Conservation (phyloP, 2,329 filamentous ascomycete species). For the Xylaria digitata region DNA sequence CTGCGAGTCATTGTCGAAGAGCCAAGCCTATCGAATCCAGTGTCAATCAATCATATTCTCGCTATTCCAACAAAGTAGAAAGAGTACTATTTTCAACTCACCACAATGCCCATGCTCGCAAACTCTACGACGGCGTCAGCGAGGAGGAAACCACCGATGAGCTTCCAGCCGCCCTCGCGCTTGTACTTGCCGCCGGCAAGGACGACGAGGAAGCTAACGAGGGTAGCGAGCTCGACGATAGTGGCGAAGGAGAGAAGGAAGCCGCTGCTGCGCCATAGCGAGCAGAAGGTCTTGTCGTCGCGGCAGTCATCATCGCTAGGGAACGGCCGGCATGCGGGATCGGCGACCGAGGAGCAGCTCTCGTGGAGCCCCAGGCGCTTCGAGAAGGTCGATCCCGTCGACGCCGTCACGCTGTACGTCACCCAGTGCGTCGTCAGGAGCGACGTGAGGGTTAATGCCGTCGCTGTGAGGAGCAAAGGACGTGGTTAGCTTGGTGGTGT, state of each 20-base stretch:
- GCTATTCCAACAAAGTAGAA: neutral
- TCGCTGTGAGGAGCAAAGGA: conserved; percentile 61
- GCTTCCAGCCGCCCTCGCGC: conserved; percentile 84
- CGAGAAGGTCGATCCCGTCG: conserved; percentile 59
- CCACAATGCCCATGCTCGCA: conserved; percentile 83
- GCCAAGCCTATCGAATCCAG: conserved; percentile 70
- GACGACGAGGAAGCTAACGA: conserved; percentile 84
- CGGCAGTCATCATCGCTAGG: conserved; percentile 75
- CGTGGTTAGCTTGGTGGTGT: conserved; percentile 48
- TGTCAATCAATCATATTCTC: neutral
- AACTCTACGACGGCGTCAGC: conserved; percentile 77
- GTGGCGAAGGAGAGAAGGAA: conserved; percentile 89
- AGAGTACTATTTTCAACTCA: too few species aligned
- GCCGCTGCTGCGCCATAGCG: conserved; percentile 88
- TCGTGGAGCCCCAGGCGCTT: conserved; percentile 82
- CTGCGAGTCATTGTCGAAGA: conserved; percentile 84
- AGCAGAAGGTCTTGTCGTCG: conserved; percentile 82
- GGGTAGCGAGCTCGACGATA: conserved; percentile 81
- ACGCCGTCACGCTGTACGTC: conserved; percentile 67
- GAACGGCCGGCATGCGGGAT: conserved; percentile 72
- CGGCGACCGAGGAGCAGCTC: conserved; percentile 78
- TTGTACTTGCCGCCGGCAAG: conserved; percentile 82
- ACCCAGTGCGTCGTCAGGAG: conserved; percentile 79
- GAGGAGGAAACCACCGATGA: conserved; percentile 74
- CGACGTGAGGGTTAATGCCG: conserved; percentile 75